Conservation (phyloP, 176 grass and related monocot genomes). For the Bothriochloa decipiens region DNA sequence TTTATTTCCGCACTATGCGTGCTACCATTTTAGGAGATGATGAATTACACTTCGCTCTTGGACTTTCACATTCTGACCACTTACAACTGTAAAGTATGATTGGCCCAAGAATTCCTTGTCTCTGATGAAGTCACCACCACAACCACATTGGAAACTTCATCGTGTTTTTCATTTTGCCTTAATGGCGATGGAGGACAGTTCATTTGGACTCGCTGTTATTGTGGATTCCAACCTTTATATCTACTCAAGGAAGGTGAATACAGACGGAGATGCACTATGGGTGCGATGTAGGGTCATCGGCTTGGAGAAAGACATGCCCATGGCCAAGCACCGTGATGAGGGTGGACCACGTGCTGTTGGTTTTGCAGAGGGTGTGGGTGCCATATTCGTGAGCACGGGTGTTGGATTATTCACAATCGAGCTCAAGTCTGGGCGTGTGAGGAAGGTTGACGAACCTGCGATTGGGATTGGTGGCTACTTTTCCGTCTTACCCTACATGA, state of each 20-base stretch:
- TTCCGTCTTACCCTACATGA: neutral
- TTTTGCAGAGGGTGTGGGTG: neutral
- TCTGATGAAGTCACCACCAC: neutral
- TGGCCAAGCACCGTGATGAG: too few relatives aligned
- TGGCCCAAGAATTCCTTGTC: neutral
- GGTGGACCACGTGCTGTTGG: neutral
- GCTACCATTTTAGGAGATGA: neutral
- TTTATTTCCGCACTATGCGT: too few relatives aligned
- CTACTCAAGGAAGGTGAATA: neutral
- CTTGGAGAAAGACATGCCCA: neutral
- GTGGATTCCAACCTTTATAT: neutral
- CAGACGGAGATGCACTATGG: neutral
- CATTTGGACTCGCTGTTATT: neutral
- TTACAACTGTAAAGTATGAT: neutral
- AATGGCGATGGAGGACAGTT: neutral
- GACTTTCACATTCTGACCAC: rapidly evolving
- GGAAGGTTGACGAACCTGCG: neutral
- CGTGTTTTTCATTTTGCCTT: too few relatives aligned
- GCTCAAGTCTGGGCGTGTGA: neutral
- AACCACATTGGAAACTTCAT: too few relatives aligned
- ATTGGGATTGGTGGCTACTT: neutral
- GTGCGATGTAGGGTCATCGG: neutral
- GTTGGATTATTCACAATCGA: neutral
- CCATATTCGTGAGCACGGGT: neutral
- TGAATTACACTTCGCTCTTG: neutral